Evolutionary conservation across 1,284 basidiomycete species (phyloP).

Genomic region (Athelia psychrophila): DNA sequence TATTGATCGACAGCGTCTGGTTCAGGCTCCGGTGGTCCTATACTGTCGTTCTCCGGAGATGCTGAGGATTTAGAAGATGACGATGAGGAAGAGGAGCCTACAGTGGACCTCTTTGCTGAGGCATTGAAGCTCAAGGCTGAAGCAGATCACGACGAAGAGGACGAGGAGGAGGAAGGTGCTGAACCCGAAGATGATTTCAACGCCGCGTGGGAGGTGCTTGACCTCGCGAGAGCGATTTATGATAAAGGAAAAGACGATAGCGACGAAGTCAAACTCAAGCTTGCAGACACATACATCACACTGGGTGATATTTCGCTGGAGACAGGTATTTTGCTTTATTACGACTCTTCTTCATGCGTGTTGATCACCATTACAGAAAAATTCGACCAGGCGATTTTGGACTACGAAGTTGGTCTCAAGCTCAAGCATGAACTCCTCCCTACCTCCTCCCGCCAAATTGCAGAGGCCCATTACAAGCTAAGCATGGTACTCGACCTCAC

Average conservation of each 20-base stretch:
- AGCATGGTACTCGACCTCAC: constrained; percentile 88
- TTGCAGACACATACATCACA: constrained; percentile 82
- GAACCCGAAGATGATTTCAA: constrained; percentile 93
- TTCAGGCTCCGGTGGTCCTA: constrained; percentile 37
- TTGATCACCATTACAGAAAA: constrained; percentile 59
- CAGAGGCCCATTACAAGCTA: constrained; percentile 88
- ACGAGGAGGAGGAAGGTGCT: constrained; percentile 57
- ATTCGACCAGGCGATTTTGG: constrained; percentile 86
- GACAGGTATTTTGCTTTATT: constrained; percentile 57
- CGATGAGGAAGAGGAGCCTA: constrained; percentile 31
- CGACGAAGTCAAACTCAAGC: constrained; percentile 64
- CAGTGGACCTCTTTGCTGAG: constrained; percentile 63
- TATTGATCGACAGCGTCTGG: constrained; percentile 12
- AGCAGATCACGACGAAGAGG: constrained; percentile 43
- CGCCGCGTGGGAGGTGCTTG: constrained; percentile 91
- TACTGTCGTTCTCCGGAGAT: constrained; percentile 76
- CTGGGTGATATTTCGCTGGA: constrained; percentile 89
- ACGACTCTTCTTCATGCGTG: constrained; percentile 1
- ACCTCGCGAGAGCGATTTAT: constrained; percentile 83
- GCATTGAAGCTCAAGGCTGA: constrained; percentile 43
- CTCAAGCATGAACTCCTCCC: constrained; percentile 76
- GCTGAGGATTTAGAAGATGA: constrained; percentile 50
- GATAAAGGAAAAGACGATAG: constrained; percentile 59
- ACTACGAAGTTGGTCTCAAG: constrained; percentile 72
- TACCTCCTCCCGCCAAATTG: constrained; percentile 79